These are phyloP conservation scores for Funneliformis caledonium DNA, from an alignment of 371 early-diverging fungal genomes.

Conservation along the genomic window DNA sequence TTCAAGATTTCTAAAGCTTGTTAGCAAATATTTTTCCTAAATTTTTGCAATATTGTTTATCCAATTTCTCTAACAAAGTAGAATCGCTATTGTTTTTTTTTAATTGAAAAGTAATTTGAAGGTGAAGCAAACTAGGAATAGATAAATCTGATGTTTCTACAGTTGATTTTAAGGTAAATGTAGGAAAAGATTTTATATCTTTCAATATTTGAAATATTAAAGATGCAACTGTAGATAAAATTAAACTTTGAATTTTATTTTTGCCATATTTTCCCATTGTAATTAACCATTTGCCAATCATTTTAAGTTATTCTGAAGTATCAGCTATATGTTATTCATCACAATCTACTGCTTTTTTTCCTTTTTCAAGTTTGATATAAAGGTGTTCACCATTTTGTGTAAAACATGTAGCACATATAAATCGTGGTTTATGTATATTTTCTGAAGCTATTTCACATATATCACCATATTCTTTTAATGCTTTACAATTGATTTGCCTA, in stretches of 20 bases:
- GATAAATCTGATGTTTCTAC: background rate
- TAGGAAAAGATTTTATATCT: background rate
- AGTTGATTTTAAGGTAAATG: background rate
- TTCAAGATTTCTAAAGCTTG: background rate
- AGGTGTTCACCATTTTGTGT: background rate
- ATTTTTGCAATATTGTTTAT: background rate
- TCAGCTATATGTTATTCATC: background rate
- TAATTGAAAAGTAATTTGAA: background rate
- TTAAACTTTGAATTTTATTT: background rate
- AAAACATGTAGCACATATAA: background rate
- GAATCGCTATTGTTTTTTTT: background rate
- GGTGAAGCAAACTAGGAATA: background rate
- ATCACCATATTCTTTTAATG: background rate
- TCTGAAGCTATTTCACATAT: background rate
- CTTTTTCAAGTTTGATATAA: background rate
- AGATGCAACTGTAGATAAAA: conserved; percentile 3
- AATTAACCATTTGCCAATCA: background rate
- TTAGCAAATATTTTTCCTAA: background rate
- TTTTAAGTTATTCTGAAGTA: background rate
- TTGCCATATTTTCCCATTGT: background rate
- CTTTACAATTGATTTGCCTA: background rate
- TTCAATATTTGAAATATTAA: background rate
- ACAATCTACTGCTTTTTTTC: background rate
- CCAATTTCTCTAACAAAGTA: background rate
- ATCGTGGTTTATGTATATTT: background rate